These are phyloP conservation scores for Dujonia santamariae DNA, from an alignment of 1,139 yeast species.

Conservation along the genomic window DNA sequence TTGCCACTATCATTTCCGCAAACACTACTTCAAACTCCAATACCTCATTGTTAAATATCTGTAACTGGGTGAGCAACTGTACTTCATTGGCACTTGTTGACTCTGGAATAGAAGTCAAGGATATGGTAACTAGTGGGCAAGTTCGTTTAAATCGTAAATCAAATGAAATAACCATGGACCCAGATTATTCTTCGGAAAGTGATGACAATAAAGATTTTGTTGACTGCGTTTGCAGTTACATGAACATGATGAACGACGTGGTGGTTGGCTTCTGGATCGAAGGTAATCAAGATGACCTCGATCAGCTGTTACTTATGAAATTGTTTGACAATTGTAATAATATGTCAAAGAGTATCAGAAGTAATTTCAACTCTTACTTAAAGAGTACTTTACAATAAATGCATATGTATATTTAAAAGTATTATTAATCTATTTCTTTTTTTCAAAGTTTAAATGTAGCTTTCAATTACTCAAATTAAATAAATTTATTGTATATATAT, in stretches of 20 bases:
- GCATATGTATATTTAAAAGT: background rate
- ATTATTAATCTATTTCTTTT: background rate
- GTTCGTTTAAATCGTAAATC: conserved; percentile 20
- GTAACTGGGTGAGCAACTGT: conserved; percentile 51
- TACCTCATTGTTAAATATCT: conserved; percentile 35
- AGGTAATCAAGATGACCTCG: conserved; percentile 27
- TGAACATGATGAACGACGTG: conserved; percentile 53
- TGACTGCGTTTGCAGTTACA: conserved; percentile 48
- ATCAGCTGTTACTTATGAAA: conserved; percentile 24
- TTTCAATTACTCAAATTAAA: background rate
- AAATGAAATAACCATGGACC: conserved; percentile 18
- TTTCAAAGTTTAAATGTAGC: too few species aligned
- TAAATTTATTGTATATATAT: conserved; percentile 3
- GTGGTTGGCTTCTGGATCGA: conserved; percentile 58
- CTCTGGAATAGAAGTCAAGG: conserved; percentile 76
- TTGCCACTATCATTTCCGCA: conserved; percentile 61
- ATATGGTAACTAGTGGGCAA: conserved; percentile 73
- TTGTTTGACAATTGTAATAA: conserved; percentile 38
- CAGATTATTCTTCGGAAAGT: conserved; percentile 11
- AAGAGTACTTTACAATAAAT: conserved; percentile 1
- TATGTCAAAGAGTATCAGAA: conserved; percentile 43
- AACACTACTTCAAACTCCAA: conserved; percentile 31
- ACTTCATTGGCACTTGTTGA: conserved; percentile 75
- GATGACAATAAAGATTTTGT: conserved; percentile 16
- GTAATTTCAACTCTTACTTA: conserved; percentile 38